These are phyloP conservation scores for Fusarium sp. DNA, from an alignment of 2,329 filamentous ascomycete species.

Conservation along the genomic window DNA sequence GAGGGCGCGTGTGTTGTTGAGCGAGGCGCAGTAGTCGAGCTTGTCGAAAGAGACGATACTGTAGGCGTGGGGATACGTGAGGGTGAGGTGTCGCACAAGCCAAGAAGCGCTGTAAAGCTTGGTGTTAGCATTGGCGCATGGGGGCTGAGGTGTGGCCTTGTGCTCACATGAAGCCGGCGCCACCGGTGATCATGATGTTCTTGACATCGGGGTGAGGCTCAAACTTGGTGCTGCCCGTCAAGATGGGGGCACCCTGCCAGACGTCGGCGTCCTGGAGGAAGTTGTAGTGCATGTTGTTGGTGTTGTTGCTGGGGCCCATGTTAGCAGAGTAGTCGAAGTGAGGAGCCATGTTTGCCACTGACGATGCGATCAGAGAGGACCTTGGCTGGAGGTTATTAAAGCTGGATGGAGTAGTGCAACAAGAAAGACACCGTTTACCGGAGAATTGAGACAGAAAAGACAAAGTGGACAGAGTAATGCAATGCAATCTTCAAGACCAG, in stretches of 20 bases:
- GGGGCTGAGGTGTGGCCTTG: slow-evolving; percentile 1
- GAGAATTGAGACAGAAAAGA: neutral
- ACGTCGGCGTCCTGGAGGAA: slow-evolving; percentile 61
- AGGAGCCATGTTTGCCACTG: neutral
- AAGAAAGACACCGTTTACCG: neutral
- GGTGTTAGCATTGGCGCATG: slow-evolving; percentile 26
- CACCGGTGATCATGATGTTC: slow-evolving; percentile 87
- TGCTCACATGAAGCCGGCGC: slow-evolving; percentile 85
- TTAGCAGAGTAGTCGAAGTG: neutral
- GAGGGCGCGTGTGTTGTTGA: slow-evolving; percentile 81
- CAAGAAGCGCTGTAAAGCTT: slow-evolving; percentile 74
- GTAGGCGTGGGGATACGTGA: slow-evolving; percentile 80
- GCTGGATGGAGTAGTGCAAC: neutral
- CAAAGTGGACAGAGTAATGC: neutral
- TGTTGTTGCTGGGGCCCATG: neutral
- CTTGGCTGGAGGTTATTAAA: neutral
- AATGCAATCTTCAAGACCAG: neutral
- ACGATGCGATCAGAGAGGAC: neutral
- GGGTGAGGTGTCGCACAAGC: slow-evolving; percentile 81
- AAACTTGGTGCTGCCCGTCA: slow-evolving; percentile 78
- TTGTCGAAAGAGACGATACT: slow-evolving; percentile 88
- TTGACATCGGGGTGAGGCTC: slow-evolving; percentile 75
- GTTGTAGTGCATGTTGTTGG: neutral
- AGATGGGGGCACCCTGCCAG: slow-evolving; percentile 78
- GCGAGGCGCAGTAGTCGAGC: slow-evolving; percentile 83